Conservation (phyloP, 2,329 filamentous ascomycete species). For the Phialocephala sp. region DNA sequence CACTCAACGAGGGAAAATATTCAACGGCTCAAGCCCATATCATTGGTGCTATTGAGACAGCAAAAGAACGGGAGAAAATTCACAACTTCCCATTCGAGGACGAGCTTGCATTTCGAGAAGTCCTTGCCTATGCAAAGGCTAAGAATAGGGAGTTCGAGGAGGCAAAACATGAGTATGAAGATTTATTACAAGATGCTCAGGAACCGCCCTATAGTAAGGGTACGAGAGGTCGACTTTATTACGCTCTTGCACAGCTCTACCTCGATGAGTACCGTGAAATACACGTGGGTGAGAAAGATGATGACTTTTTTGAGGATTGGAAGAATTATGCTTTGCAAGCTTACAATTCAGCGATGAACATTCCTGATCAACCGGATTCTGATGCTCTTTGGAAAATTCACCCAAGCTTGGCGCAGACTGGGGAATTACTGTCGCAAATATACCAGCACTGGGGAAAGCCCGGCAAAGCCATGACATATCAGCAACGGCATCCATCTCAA, state of each 20-base stretch:
- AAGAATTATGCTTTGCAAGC: slow-evolving; percentile 3
- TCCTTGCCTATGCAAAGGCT: neutral
- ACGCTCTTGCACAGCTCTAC: neutral
- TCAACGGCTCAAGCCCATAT: neutral
- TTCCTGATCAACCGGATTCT: neutral
- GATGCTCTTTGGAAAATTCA: neutral
- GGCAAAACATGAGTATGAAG: slow-evolving; percentile 5
- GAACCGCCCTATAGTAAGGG: neutral
- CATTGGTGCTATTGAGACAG: slow-evolving; percentile 1
- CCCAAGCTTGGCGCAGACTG: slow-evolving; percentile 1
- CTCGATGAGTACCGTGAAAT: slow-evolving; percentile 1
- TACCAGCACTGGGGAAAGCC: neutral
- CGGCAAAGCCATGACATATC: slow-evolving; percentile 1
- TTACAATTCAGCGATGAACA: neutral
- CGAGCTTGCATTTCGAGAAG: neutral
- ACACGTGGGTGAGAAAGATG: slow-evolving; percentile 1
- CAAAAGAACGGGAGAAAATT: slow-evolving; percentile 2
- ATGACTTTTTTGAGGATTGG: neutral
- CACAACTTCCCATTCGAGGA: slow-evolving; percentile 7
- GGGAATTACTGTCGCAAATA: neutral
- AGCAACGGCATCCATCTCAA: slow-evolving; percentile 4
- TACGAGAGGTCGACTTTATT: neutral
- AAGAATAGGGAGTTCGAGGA: slow-evolving; percentile 1
- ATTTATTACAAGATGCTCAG: slow-evolving; percentile 1
- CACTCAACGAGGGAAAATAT: neutral